Evolutionary conservation across 177 flowering plant genomes (phyloP), one percentile per base, ranked within the genome.

Genomic region (Vitis hybrid): DNA sequence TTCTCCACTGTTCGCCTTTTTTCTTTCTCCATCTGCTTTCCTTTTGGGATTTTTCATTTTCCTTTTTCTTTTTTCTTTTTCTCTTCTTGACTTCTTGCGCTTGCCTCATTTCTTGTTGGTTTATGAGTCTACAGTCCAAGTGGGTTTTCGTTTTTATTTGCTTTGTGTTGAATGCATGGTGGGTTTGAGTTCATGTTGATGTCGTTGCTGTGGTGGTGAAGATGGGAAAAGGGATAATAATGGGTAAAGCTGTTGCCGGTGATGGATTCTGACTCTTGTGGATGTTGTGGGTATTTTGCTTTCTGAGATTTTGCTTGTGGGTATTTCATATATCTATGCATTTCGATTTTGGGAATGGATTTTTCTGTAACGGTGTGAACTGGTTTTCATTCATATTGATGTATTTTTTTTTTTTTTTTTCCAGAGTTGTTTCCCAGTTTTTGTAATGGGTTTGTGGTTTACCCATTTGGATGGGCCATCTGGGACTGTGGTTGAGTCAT

Each of bases 121-220:
- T 18, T n/a, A 29, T 22, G 14, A 48, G 52, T 6, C 12, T 39
- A 49, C 15, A 31, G 31, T 52, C 31, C 19, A 10, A 20, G 70
- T 67, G 70, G 31, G 70, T 55, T 55, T 51, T 9, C 45, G 61
- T 22, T 45, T 68, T 68, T 56, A 49, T 64, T 26, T 14, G 39
- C 16, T 72, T n/a, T 66, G 62, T 39, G 7, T 19, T 63, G 53
- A 61, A 50, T 73, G 76, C 67, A 67, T 73, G 76, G 62, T 45
- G 63, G 49, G 74, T 71, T 64, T 48, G 62, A 39, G 68, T 56
- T 73, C 64, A 71, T 70, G 12, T 5, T 60, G 52, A 22, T 65
- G 33, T 10, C 62, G 56, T 15, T 57, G 49, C 55, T 67, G 10
- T 16, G 45, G 45, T 51, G 19, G 20, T 70, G 63, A 62, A 65